Percentiles rank a stretch among this genome's conserved stretches.
Conservation (phyloP, 2,329 filamentous ascomycete genomes). For the Fusarium sulawesiense region DNA sequence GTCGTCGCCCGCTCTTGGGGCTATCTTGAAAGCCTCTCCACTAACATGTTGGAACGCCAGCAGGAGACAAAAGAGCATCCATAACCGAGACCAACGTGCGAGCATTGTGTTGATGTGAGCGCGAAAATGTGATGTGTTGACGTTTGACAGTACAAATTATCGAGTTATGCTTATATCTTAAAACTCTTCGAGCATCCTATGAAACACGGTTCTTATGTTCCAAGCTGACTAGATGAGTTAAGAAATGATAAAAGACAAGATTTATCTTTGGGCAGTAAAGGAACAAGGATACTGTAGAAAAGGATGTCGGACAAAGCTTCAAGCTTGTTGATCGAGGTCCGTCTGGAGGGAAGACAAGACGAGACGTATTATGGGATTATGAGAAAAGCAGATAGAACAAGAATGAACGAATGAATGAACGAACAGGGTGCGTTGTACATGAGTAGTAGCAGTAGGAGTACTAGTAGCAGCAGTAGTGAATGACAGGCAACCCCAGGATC, state of each 20-base stretch:
- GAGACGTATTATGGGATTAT: conserved; percentile 2
- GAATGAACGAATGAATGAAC: conserved; percentile 6
- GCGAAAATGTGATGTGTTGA: not conserved
- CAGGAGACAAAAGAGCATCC: conserved; percentile 55
- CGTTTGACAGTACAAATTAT: not conserved
- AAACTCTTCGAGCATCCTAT: conserved; percentile 35
- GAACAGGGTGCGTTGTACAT: conserved; percentile 24
- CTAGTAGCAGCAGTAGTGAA: conserved; percentile 15
- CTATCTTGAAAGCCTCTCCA: conserved; percentile 49
- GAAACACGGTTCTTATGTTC: conserved; percentile 10
- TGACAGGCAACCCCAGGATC: conserved; percentile 18
- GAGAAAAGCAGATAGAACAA: conserved; percentile 21
- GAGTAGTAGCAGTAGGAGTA: conserved; percentile 11
- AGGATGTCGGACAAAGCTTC: not conserved
- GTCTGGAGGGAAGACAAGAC: conserved; percentile 31
- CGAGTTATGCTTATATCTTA: not conserved
- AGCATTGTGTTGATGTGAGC: conserved; percentile 47
- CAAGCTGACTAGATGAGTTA: not conserved
- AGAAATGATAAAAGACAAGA: conserved; percentile 1
- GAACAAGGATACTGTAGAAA: conserved; percentile 1
- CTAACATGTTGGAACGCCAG: conserved; percentile 53
- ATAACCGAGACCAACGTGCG: conserved; percentile 49
- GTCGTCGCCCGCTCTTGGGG: conserved; percentile 51
- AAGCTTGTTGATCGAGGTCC: conserved; percentile 20
- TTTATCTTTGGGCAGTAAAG: not conserved